Base-by-base conservation (phyloP, 345 rosid species). In the Linum tenue region DNA sequence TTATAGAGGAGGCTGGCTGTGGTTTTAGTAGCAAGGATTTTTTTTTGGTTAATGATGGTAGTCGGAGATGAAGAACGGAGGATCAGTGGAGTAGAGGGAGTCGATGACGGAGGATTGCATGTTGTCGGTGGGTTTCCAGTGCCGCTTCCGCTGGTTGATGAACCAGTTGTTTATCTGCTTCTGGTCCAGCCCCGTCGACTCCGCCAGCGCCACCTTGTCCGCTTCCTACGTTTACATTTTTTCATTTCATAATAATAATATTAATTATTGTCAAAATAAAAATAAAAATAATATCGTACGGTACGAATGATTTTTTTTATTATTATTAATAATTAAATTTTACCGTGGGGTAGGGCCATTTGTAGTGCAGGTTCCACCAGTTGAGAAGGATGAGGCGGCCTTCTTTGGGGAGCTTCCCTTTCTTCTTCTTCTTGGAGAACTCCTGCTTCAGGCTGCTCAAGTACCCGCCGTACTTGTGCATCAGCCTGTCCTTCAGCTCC, bases 301-400 rank as follows among this genome's bases (percentile, higher is more conserved):
- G 11, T 2, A 44, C 9, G 51, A 48, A 3, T 3, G 44, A 41
- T n/a, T n/a, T n/a, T n/a, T n/a, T n/a, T 7, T 3, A 41, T 41
- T 3, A 41, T 41, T 41, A 7, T 41, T 7, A 41, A 41, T 41
- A 41, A 41, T n/a, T n/a, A n/a, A n/a, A n/a, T n/a, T n/a, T n/a
- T 75, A 84, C 88, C 73, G 88, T 81, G 0, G 88, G 88, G 63
- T 84, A 84, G 9, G 88, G 88, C 88, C 88, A 84, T 60, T 69
- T 81, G 77, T 68, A 66, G 65, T 84, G 88, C 41, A 74, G 0
- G 67, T 66, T 78, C 88, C 88, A 84, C 88, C 88, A 84, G 15
- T 77, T 66, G 5, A 84, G 81, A 14, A 84, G 78, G 60, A 63
- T 36, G 56, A 77, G 72, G 69, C 83, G 71, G 2, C 85, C 82